Evolutionary conservation across 106 monocot species (phyloP), one percentile per base, ranked within the genome.

Genomic region (Acorus gramineus): DNA sequence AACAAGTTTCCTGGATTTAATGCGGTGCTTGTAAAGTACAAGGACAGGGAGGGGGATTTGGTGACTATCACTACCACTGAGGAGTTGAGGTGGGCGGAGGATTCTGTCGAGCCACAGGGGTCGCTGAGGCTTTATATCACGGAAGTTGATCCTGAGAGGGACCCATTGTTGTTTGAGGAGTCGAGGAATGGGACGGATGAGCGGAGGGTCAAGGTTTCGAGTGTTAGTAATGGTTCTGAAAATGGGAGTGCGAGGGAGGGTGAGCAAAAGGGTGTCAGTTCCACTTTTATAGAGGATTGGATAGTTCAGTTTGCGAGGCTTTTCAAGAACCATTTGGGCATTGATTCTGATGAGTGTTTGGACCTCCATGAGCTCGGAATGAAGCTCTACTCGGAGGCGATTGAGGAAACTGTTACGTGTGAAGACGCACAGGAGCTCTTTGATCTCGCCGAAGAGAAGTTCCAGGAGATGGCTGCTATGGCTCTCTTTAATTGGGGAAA

Each of bases 401-500:
- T 96, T 60, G 96, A 87, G 59, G 96, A 96, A 11, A 63, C 82
- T 42, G 71, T 96, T 47, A 85, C 84, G 8, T 82, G 87, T 56
- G 87, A 87, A 73, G 90, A 91, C 66, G 90, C 96, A 3, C 84
- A 87, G 56, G 78, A 77, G 10, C 56, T 87, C 9, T 91, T 96
- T 69, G 73, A 79, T 43, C 8, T 78, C 13, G 80, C 91, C 3
- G 85, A 78, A 59, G 66, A 68, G 8, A 96, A 91, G 55, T 96
- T 87, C 69, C 87, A 91, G 77, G 96, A 96, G 75, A 90, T 91
- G 96, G 82, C 91, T 48, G 82, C 90, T 60, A 63, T 96, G 60
- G 87, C 96, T 9, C 69, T 96, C 64, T 96, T 96, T 71, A 96
- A 96, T 43, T 91, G 85, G 85, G 96, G 96, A 48, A 96, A 91